Evolutionary conservation across 2,329 filamentous ascomycete genomes (phyloP).

Genomic region (Tolypocladium ovalisporum): DNA sequence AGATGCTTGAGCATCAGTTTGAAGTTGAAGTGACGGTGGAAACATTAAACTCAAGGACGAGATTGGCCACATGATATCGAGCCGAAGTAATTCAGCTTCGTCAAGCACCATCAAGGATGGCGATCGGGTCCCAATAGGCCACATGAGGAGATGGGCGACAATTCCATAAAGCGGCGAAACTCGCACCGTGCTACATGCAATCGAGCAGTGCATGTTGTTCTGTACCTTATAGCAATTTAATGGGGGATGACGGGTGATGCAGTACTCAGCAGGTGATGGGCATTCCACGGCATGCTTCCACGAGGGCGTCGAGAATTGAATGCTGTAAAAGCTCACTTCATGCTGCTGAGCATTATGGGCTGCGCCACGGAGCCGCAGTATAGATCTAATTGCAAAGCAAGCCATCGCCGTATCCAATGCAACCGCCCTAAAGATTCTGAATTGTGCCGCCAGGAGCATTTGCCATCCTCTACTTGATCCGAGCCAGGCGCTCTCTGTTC

Average conservation of each 20-base stretch:
- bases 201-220: neutral
- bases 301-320: neutral
- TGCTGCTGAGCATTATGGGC: neutral
- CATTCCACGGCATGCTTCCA: neutral
- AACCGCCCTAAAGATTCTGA: neutral
- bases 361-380: neutral
- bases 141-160: neutral
- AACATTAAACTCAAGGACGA: neutral
- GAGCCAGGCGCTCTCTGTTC: constrained; percentile 62
- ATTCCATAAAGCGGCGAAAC: no score
- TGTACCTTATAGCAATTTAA: no score
- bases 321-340: neutral
- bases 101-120: no score
- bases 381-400: neutral
- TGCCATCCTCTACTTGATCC: constrained; percentile 31
- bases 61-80: neutral
- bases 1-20: neutral
- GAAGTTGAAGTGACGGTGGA: neutral
- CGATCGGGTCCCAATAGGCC: neutral
- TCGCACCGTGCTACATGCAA: no score
- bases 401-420: neutral
- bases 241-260: neutral
- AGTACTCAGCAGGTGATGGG: neutral
- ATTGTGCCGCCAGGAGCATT: neutral
- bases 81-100: no score